A percentile compares a stretch with the other conserved stretches of the same genome.
Evolutionary conservation across 345 rosid species (phyloP).

Genomic region (Psidium friedrichsthalianum): DNA sequence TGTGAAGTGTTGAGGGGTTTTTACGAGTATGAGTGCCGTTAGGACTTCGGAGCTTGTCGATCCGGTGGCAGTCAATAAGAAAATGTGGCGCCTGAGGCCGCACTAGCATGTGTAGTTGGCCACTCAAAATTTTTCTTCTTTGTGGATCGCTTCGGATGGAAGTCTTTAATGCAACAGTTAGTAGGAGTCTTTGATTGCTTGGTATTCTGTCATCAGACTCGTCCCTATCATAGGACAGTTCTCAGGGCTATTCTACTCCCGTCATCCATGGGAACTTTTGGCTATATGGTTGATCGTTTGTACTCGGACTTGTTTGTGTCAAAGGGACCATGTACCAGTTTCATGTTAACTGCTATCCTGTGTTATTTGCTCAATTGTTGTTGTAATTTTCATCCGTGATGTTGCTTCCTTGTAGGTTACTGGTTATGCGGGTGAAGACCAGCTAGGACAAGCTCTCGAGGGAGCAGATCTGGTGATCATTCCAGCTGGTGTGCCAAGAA

Average conservation of each 20-base stretch:
- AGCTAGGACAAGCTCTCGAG: slow-evolving; percentile 57
- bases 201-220: background rate
- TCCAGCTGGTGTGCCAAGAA: slow-evolving; percentile 86
- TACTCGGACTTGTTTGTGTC: background rate
- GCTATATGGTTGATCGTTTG: background rate
- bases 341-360: background rate
- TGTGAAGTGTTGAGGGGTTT: background rate
- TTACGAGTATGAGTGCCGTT: background rate
- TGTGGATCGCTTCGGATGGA: background rate
- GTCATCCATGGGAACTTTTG: too few relatives aligned
- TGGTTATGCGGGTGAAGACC: slow-evolving; percentile 66
- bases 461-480: slow-evolving; percentile 72
- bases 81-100: background rate
- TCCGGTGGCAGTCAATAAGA: background rate
- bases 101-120: background rate
- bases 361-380: background rate
- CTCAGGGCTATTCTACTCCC: too few relatives aligned
- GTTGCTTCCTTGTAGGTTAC: slow-evolving; percentile 26
- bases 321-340: background rate
- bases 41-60: background rate
- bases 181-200: background rate
- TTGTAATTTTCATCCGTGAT: background rate
- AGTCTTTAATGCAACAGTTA: background rate
- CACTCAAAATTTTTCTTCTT: background rate
- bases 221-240: too few relatives aligned